Conservation (phyloP, 495 filamentous ascomycete species). For the Neurospora discreta region DNA sequence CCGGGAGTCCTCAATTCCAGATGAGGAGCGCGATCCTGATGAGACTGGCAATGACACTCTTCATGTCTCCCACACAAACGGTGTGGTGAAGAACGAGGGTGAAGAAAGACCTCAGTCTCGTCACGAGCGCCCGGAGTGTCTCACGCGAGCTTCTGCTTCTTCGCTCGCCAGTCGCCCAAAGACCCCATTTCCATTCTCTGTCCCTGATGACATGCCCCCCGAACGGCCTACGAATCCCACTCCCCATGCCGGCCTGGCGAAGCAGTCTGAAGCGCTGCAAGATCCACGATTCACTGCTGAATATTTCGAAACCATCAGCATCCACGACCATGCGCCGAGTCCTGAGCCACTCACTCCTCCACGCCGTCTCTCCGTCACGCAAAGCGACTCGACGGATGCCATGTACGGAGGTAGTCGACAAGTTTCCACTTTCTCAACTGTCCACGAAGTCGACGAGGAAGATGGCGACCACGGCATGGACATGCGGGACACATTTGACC, state of each 20-base stretch:
- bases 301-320: not conserved
- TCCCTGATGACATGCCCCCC: not conserved
- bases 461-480: not conserved
- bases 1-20: not conserved
- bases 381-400: not conserved
- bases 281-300: not conserved
- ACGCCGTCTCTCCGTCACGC: not conserved
- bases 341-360: not conserved
- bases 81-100: not conserved
- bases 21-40: not conserved
- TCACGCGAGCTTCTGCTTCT: not conserved
- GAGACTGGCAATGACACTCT: not conserved
- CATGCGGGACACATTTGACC: not conserved
- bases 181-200: not conserved
- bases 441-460: not conserved
- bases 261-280: not conserved
- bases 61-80: not conserved
- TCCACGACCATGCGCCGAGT: not conserved
- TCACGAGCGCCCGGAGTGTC: not conserved
- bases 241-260: not conserved
- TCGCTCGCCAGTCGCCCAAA: not conserved
- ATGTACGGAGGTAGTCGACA: not conserved
- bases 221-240: constrained; percentile 4
- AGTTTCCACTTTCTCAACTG: not conserved
- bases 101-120: not conserved